phyloP scores from a whole-genome alignment of 495 filamentous ascomycete species.

The Tetracladium marchalianum region DNA sequence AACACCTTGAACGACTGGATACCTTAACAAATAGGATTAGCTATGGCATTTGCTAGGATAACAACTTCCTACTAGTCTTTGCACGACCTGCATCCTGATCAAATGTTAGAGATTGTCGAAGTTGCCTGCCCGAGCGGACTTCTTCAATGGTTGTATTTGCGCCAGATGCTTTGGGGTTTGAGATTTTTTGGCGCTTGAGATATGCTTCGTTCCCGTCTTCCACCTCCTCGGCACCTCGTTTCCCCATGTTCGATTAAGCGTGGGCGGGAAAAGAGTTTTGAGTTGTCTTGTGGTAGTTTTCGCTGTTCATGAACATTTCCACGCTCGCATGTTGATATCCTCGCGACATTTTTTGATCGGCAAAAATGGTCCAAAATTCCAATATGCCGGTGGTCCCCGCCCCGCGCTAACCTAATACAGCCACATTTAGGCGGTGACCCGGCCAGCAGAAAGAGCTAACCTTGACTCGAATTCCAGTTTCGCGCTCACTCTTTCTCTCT shows the following conservation, averaged over 20 bases:
- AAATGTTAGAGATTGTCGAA: slow-evolving; percentile 55
- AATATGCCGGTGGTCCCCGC: neutral
- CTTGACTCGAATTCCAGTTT: neutral
- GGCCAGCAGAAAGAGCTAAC: neutral
- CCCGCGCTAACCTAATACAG: neutral
- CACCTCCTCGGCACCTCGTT: slow-evolving; percentile 13
- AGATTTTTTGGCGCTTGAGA: slow-evolving; percentile 20
- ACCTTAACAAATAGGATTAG: slow-evolving; percentile 36
- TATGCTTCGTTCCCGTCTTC: slow-evolving; percentile 17
- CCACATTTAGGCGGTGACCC: neutral
- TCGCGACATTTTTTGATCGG: neutral
- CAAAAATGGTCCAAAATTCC: neutral
- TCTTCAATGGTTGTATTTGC: slow-evolving; percentile 25
- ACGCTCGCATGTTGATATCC: no score
- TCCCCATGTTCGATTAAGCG: slow-evolving; percentile 10
- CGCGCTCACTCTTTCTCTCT: neutral
- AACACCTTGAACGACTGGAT: slow-evolving; percentile 70
- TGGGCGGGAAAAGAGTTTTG: neutral
- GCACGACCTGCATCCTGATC: slow-evolving; percentile 49
- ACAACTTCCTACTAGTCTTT: slow-evolving; percentile 47
- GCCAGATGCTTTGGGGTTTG: neutral
- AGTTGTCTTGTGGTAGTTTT: neutral
- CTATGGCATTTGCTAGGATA: neutral
- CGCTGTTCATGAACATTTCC: neutral
- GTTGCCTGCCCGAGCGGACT: slow-evolving; percentile 48